Evolutionary conservation across 805 yeast species (phyloP).

Genomic region (Komagataella pseudopastoris): DNA sequence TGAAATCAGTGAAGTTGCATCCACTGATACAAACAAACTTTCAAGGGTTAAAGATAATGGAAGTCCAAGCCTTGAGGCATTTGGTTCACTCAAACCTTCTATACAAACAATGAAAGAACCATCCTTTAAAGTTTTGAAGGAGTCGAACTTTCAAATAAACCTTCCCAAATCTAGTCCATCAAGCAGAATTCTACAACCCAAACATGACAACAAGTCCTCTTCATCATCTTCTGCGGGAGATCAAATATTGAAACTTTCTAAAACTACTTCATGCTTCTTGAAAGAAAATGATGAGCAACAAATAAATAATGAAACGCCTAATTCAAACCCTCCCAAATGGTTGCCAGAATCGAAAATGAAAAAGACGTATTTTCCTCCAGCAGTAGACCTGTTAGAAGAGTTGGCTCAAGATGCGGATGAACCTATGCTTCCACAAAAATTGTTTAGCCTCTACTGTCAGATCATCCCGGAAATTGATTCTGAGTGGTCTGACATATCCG

Average conservation of each 20-base stretch:
- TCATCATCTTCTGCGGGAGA: background rate
- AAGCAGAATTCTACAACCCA: background rate
- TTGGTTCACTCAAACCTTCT: background rate
- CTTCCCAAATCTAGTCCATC: background rate
- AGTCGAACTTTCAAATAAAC: background rate
- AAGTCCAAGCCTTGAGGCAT: too few species aligned
- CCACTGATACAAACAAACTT: background rate
- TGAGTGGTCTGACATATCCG: background rate
- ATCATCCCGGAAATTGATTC: background rate
- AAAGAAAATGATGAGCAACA: background rate
- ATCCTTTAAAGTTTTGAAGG: background rate
- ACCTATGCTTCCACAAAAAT: background rate
- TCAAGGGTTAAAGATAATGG: too few species aligned
- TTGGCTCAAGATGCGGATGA: background rate
- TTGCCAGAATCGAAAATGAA: background rate
- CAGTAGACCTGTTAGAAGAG: background rate
- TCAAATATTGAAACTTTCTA: background rate
- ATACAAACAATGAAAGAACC: background rate
- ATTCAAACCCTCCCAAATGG: background rate
- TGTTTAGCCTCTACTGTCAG: background rate
- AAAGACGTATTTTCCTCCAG: background rate
- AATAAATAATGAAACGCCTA: too few species aligned
- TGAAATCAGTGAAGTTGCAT: background rate
- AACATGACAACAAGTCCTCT: background rate
- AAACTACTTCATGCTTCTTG: background rate